phyloP scores from a whole-genome alignment of 73 alveolate genomes.

The Tetrahymena borealis region DNA sequence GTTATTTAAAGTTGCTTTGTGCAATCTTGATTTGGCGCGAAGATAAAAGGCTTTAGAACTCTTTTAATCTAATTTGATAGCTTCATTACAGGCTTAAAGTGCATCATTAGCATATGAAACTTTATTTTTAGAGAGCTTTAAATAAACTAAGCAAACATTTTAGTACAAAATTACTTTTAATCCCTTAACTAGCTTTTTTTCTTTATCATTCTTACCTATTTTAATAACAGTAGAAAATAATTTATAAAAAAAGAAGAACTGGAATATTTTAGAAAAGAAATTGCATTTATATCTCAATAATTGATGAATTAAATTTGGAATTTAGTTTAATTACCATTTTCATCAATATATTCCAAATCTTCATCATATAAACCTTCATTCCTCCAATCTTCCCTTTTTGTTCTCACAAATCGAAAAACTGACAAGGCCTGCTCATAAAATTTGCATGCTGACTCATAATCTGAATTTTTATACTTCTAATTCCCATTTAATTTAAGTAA shows the following conservation, averaged over 20 bases:
- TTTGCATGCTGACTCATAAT: background rate
- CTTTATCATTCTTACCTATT: background rate
- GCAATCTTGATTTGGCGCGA: background rate
- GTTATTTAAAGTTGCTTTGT: background rate
- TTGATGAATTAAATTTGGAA: no score
- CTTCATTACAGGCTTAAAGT: background rate
- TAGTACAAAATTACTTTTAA: background rate
- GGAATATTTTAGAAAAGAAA: background rate
- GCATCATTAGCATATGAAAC: background rate
- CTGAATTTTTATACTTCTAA: background rate
- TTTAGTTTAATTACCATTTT: background rate
- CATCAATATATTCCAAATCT: background rate
- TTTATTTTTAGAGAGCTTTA: background rate
- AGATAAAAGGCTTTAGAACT: background rate
- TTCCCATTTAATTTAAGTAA: background rate
- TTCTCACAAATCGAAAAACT: background rate
- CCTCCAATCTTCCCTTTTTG: background rate
- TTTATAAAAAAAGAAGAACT: background rate
- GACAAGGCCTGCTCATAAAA: background rate
- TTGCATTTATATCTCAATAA: background rate
- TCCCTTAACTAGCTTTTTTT: background rate
- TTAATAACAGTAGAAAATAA: background rate
- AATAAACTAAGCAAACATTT: background rate
- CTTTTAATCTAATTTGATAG: background rate
- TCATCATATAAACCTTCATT: background rate